Conservation (phyloP, 306 rosid genomes). For the Dryas octopetala region DNA sequence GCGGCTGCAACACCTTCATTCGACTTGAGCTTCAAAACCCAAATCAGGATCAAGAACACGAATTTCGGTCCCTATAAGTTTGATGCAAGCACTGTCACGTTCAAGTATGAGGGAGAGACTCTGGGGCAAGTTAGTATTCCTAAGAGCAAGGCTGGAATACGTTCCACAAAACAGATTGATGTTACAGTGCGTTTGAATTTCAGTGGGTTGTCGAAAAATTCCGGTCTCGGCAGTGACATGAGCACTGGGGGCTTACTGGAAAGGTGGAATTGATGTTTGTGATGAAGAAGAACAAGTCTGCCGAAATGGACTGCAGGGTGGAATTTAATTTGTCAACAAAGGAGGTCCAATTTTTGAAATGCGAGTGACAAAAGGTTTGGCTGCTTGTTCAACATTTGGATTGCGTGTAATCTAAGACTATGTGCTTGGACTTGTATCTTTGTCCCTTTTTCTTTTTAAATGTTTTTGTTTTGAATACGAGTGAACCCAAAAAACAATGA, state of each 20-base stretch:
- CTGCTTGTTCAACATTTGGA: no score
- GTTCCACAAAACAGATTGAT: background rate
- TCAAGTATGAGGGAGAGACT: background rate
- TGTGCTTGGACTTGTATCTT: no score
- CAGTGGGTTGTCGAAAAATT: background rate
- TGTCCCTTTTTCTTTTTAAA: no score
- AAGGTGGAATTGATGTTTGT: constrained; percentile 24
- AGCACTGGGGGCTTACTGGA: constrained; percentile 1
- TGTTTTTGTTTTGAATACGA: no score
- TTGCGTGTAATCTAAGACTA: no score
- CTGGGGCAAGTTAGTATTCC: constrained; percentile 2
- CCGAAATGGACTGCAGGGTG: constrained; percentile 11
- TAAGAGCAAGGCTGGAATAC: constrained; percentile 16
- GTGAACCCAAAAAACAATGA: no score
- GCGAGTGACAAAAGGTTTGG: background rate
- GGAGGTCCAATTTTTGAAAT: background rate
- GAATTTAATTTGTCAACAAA: constrained; percentile 1
- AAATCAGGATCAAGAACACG: constrained; percentile 17
- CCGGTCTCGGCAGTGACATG: background rate
- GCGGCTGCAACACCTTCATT: constrained; percentile 4
- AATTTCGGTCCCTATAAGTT: constrained; percentile 29
- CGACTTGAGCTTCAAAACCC: constrained; percentile 14
- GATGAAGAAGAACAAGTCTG: constrained; percentile 21
- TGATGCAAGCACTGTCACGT: background rate
- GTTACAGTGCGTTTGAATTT: constrained; percentile 7